Evolutionary conservation across 2,329 filamentous ascomycete genomes (phyloP), one percentile per base, ranked within the genome.

Genomic region (Xylariales sp.): DNA sequence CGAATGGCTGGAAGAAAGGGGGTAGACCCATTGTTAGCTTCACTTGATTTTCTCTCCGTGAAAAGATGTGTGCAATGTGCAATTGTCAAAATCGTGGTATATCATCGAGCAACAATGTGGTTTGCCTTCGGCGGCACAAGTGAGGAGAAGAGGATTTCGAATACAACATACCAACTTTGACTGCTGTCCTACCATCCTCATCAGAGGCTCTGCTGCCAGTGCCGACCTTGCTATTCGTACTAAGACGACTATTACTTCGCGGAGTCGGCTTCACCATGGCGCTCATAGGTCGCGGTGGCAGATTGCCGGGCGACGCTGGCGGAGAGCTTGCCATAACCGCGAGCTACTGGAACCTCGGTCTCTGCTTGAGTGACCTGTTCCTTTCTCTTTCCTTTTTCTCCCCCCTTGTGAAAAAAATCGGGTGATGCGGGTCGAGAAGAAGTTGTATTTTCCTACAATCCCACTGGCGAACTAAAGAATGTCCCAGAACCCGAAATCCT

Each of bases 121-220:
- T n/a, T n/a, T n/a, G n/a, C n/a, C n/a, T n/a, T n/a, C n/a, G n/a
- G n/a, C n/a, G n/a, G n/a, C n/a, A n/a, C n/a, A n/a, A n/a, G n/a
- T n/a, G n/a, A n/a, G n/a, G n/a, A n/a, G n/a, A n/a, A n/a, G n/a
- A n/a, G n/a, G n/a, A n/a, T n/a, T n/a, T n/a, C n/a, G n/a, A n/a
- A n/a, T n/a, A n/a, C n/a, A n/a, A 85, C 89, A 54, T 78, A 96
- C 90, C 90, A 60, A 96, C 90, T 91, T 88, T 93, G 66, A 96
- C 90, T 18, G 90, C 87, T 6, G 90, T 95, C 60, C 86, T 90
- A 46, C 76, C 55, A 51, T 95, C 90, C 52, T 96, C 90, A 54
- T 96, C 90, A 1, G 89, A 95, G 17, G 85, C 83, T 56, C 88
- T 79, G 65, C 88, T 95, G 46, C 84, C 81, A 54, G 78, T 81